Conservation (phyloP, 495 filamentous ascomycete genomes). For the Delitschia confertaspora region DNA sequence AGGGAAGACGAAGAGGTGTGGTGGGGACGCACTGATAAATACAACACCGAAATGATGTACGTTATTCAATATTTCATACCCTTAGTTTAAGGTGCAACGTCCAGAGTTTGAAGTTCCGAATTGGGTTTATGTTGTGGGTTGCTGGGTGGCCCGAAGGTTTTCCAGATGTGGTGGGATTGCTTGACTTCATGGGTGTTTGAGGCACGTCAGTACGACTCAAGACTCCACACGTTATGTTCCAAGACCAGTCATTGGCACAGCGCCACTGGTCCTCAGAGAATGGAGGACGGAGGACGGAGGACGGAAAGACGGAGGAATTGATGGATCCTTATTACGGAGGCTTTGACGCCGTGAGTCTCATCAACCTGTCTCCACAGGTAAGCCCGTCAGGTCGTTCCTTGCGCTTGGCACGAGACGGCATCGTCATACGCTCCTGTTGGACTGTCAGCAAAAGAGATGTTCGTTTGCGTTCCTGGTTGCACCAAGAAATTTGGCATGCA, state of each 20-base stretch:
- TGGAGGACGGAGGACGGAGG: slow-evolving; percentile 8
- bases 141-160: too few species aligned
- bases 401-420: background rate
- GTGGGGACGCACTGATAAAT: too few species aligned
- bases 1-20: too few species aligned
- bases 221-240: background rate
- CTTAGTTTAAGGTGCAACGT: too few species aligned
- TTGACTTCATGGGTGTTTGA: too few species aligned
- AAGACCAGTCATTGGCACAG: background rate
- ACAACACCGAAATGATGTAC: too few species aligned
- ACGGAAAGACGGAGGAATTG: background rate
- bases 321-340: background rate
- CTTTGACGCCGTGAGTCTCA: background rate
- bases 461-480: slow-evolving; percentile 17
- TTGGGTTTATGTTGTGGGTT: too few species aligned
- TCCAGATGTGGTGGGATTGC: too few species aligned
- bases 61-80: too few species aligned
- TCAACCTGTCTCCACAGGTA: slow-evolving; percentile 9
- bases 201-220: slow-evolving; percentile 6
- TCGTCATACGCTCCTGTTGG: slow-evolving; percentile 2
- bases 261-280: background rate
- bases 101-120: too few species aligned
- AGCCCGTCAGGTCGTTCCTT: too few species aligned
- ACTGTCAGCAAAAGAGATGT: slow-evolving; percentile 19
- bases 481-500: slow-evolving; percentile 17